These are phyloP conservation scores for Podosphaera aphanis DNA, from an alignment of 2,329 filamentous ascomycete genomes.

Conservation along the genomic window DNA sequence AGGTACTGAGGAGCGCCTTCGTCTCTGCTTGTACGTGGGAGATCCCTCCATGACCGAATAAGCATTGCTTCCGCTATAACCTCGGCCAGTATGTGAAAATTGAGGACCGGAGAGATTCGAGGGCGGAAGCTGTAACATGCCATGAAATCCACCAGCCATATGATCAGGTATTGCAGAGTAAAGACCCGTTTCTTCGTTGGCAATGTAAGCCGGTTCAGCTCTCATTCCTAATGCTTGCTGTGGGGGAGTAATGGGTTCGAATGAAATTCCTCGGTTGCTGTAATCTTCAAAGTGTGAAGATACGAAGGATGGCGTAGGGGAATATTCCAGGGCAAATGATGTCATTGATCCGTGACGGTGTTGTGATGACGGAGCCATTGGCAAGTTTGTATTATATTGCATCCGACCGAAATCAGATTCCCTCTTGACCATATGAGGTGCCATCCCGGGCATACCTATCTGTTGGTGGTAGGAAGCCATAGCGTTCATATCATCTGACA, in stretches of 20 bases:
- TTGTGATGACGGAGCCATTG: slow-evolving; percentile 55
- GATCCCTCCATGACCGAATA: slow-evolving; percentile 96
- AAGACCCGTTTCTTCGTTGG: slow-evolving; percentile 88
- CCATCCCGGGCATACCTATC: slow-evolving; percentile 43
- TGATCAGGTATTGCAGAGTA: slow-evolving; percentile 91
- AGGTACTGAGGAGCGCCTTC: slow-evolving; percentile 80
- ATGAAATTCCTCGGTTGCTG: slow-evolving; percentile 85
- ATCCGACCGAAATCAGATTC: slow-evolving; percentile 64
- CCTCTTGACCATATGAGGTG: slow-evolving; percentile 61
- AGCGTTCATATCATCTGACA: slow-evolving; percentile 36
- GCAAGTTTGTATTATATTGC: slow-evolving; percentile 81
- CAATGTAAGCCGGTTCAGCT: slow-evolving; percentile 85
- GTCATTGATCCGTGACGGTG: slow-evolving; percentile 98
- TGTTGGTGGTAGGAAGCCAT: slow-evolving; percentile 46
- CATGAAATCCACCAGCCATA: slow-evolving; percentile 48
- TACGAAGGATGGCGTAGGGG: slow-evolving; percentile 87
- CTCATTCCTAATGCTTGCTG: slow-evolving; percentile 67
- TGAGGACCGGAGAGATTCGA: slow-evolving; percentile 63
- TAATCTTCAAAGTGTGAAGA: slow-evolving; percentile 98
- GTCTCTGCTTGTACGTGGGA: slow-evolving; percentile 92
- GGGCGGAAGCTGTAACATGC: slow-evolving; percentile 74
- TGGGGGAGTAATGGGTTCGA: slow-evolving; percentile 87
- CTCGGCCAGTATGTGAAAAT: slow-evolving; percentile 46
- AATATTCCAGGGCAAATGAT: slow-evolving; percentile 84
- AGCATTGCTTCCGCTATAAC: slow-evolving; percentile 50